phyloP scores from a whole-genome alignment of 306 rosid species.

The Prosopis cineraria region DNA sequence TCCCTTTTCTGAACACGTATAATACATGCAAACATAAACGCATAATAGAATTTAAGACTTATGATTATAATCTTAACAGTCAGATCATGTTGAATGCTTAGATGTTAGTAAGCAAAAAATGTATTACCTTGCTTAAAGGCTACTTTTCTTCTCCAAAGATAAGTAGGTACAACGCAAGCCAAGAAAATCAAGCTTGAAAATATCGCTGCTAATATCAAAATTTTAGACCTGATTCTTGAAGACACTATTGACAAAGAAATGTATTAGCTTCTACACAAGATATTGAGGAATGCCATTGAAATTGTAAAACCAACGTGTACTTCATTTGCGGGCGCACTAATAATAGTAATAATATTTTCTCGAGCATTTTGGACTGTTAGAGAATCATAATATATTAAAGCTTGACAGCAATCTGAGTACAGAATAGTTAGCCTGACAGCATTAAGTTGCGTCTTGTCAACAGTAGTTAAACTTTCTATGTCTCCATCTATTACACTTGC shows the following conservation, averaged over 20 bases:
- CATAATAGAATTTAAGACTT: neutral
- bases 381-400: neutral
- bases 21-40: neutral
- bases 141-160: neutral
- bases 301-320: neutral
- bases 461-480: neutral
- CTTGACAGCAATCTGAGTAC: neutral
- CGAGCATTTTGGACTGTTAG: neutral
- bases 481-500: neutral
- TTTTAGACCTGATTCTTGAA: neutral
- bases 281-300: neutral
- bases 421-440: neutral
- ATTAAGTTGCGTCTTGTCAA: neutral
- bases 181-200: neutral
- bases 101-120: neutral
- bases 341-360: neutral
- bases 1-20: constrained; percentile 2
- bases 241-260: neutral
- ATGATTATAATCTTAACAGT: neutral
- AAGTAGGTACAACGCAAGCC: neutral
- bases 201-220: neutral
- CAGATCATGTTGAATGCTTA: neutral
- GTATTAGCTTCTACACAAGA: neutral
- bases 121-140: neutral
- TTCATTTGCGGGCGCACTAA: neutral